Evolutionary conservation across 1,284 basidiomycete genomes (phyloP).

Genomic region (Phellopilus nigrolimitatus): DNA sequence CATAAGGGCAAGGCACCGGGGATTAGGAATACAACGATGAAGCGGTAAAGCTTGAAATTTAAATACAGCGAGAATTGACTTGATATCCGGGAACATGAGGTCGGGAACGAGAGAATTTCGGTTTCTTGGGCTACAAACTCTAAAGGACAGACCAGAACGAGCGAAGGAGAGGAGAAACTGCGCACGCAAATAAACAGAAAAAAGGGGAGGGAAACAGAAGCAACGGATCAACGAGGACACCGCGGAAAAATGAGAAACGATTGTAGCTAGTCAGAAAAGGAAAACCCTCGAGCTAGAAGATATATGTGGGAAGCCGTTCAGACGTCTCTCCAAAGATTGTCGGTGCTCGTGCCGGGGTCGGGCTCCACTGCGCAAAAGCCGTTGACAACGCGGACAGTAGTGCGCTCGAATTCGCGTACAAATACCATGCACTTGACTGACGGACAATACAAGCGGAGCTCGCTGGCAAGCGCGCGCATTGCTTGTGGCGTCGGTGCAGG

Average conservation of each 20-base stretch:
- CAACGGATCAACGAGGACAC: neutral
- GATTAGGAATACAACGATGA: no score
- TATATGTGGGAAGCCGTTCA: no score
- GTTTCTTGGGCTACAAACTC: neutral
- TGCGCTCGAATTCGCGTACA: slow-evolving; percentile 56
- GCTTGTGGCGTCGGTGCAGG: slow-evolving; percentile 49
- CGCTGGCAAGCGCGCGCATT: slow-evolving; percentile 50
- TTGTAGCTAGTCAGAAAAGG: no score
- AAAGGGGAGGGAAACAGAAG: neutral
- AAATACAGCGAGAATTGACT: neutral
- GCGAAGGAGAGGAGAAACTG: neutral
- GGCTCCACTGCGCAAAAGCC: slow-evolving; percentile 39
- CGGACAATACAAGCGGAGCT: slow-evolving; percentile 54
- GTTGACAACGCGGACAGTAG: slow-evolving; percentile 39
- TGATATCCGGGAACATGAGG: neutral
- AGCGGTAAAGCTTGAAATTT: no score
- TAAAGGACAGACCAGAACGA: neutral
- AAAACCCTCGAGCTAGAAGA: neutral
- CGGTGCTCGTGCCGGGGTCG: slow-evolving; percentile 39
- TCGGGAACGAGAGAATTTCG: neutral
- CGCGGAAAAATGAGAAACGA: no score
- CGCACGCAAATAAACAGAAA: neutral
- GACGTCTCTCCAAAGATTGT: slow-evolving; percentile 49
- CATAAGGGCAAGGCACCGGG: no score
- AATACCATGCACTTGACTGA: slow-evolving; percentile 48